Evolutionary conservation across 306 rosid species (phyloP), one percentile per base, ranked within the genome.

Genomic region (Trifolium repens): DNA sequence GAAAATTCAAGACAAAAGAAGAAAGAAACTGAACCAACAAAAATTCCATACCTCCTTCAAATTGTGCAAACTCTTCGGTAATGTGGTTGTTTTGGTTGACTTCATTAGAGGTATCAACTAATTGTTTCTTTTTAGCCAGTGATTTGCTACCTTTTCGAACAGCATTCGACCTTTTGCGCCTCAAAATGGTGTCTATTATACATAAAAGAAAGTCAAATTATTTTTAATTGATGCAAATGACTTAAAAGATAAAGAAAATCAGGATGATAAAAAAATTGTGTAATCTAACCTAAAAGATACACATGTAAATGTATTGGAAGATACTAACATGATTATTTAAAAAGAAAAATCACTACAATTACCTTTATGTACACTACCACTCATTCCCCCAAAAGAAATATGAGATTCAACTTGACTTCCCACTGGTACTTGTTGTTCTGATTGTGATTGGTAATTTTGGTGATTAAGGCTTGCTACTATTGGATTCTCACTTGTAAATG

Each of bases 51-150:
- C 71, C 71, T 42, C 37, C 54, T 66, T 46, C 71, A 66, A 42
- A 42, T 22, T 11, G 53, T 66, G 71, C 71, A 66, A 17, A 5
- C 54, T 40, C 54, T 22, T 11, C 34, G 8, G 30, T 22, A 66
- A 11, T 10, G 53, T 42, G 16, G 16, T 66, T 66, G 54, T 24
- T 44, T 67, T 67, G 72, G 72, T 67, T 44, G 39, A 24, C 57
- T 16, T 42, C 71, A 42, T 67, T 46, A 47, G 57, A 67, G 57
- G 24, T 44, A 67, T 67, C 55, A 24, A 67, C 3, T 67, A 44
- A 24, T 7, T 67, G 54, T 44, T 67, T 47, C 37, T 42, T n/a
- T 42, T 17, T 40, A 22, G 17, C 53, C 19, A 19, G 52, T 66
- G 34, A 66, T 17, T 66, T 40, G 19, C 53, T 13, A 66, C 35